Evolutionary conservation across 768 basidiomycete genomes (phyloP).

Genomic region (Termitomyces sp.): DNA sequence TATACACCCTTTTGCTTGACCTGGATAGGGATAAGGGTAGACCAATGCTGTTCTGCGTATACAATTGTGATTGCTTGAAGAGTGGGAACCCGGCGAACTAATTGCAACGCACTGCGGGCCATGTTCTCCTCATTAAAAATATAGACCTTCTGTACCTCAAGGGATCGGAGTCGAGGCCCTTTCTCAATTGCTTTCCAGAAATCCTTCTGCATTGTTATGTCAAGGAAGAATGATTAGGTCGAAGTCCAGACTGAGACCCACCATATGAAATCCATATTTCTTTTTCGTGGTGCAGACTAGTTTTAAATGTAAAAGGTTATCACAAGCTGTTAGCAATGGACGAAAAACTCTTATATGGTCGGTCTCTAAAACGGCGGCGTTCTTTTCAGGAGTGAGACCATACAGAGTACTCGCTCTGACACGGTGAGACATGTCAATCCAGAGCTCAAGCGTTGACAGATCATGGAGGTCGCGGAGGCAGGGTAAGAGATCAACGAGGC

Average conservation of each 20-base stretch:
- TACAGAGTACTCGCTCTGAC: neutral
- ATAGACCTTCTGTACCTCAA: constrained; percentile 17
- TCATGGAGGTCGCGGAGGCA: constrained; percentile 9
- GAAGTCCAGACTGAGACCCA: neutral
- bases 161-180: constrained; percentile 12
- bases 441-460: constrained; percentile 13
- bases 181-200: constrained; percentile 15
- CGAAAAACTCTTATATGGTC: constrained; percentile 18
- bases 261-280: constrained; percentile 17
- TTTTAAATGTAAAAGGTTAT: constrained; percentile 15
- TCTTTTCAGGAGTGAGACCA: constrained; percentile 7
- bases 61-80: constrained; percentile 13
- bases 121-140: constrained; percentile 13
- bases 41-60: constrained; percentile 14
- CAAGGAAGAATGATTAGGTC: neutral
- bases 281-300: constrained; percentile 16
- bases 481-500: constrained; percentile 13
- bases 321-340: constrained; percentile 13
- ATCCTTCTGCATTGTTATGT: constrained; percentile 8
- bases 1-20: constrained; percentile 15
- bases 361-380: constrained; percentile 11
- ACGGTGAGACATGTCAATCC: constrained; percentile 18
- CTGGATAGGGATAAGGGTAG: constrained; percentile 1
- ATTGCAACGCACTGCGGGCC: constrained; percentile 10
- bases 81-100: constrained; percentile 13